Evolutionary conservation across 1,284 basidiomycete species (phyloP), one percentile per base, ranked within the genome.

Genomic region (Cutaneotrichosporon cavernicola): DNA sequence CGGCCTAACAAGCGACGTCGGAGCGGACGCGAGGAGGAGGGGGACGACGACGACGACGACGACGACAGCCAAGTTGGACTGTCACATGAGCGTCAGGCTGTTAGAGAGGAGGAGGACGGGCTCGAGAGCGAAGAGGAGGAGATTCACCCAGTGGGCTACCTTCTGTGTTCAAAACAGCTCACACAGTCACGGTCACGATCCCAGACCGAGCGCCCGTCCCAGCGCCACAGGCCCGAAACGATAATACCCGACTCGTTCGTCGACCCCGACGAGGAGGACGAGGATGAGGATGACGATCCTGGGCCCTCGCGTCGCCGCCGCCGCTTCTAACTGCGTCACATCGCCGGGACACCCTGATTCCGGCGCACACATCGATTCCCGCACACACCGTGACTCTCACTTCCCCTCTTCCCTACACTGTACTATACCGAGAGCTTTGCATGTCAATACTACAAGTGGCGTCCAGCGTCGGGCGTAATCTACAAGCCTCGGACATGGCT

Each of bases 11-110:
- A 62, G 40, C 66, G 62, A 55, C 56, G 66, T 32, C 69, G 61
- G 49, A 64, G 65, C 49, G 38, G 56, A 38, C 58, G 50, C 36
- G 34, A 49, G 32, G 64, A 69, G 13, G 70, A 65, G 7, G 67
- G 68, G 18, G 70, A 64, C 5, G 67, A 67, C 26, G 70, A 65
- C 9, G 65, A 65, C 5, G 69, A 65, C 46, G 65, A 66, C 26
- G 67, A 68, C 36, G 62, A 65, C 38, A 47, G 60, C 40, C 36
- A 31, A 22, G 32, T n/a, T 9, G 43, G 46, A 18, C 10, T 22
- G 10, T 36, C 49, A 18, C 30, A 53, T 38, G 21, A 52, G 18
- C 51, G 60, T 5, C 43, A 31, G 5, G 60, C 34, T n/a, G 49
- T 36, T 18, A 26, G n/a, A 22, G 36, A 21, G 26, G 36, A 53